Evolutionary conservation across 192 early-diverging fungal genomes (phyloP).

Genomic region (Coemansia sp.): DNA sequence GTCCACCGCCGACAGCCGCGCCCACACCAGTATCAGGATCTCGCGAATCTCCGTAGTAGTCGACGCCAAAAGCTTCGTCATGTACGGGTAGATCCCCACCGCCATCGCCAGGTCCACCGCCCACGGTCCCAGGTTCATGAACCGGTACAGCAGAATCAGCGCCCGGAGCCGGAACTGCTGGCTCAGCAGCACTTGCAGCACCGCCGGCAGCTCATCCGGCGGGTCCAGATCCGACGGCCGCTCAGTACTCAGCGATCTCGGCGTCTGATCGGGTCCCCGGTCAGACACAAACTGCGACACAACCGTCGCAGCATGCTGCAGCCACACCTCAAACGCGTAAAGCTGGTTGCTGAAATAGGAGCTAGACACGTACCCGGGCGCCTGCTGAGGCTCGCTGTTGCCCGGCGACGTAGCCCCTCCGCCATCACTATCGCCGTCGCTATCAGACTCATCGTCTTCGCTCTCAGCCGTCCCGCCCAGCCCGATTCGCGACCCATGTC

Average conservation of each 20-base stretch:
- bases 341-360: slow-evolving; percentile 96
- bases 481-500: slow-evolving; percentile 26
- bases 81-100: slow-evolving; percentile 97
- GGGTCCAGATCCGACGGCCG: slow-evolving; percentile 56
- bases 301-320: slow-evolving; percentile 71
- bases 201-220: slow-evolving; percentile 93
- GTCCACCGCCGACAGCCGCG: slow-evolving; percentile 93
- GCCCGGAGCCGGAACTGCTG: slow-evolving; percentile 94
- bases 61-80: slow-evolving; percentile 90
- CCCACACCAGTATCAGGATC: slow-evolving; percentile 97
- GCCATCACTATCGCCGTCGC: slow-evolving; percentile 40
- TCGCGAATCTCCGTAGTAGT: slow-evolving; percentile 92
- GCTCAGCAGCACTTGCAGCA: slow-evolving; percentile 93
- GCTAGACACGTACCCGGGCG: slow-evolving; percentile 59
- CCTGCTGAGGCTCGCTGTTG: background rate
- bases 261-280: slow-evolving; percentile 38
- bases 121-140: slow-evolving; percentile 91
- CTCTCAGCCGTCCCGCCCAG: slow-evolving; percentile 26
- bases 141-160: slow-evolving; percentile 86
- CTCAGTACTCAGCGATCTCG: slow-evolving; percentile 51
- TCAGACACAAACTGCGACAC: slow-evolving; percentile 64
- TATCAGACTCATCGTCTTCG: slow-evolving; percentile 16
- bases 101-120: slow-evolving; percentile 90
- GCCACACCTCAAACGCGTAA: slow-evolving; percentile 97
- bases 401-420: slow-evolving; percentile 2